These are phyloP conservation scores for Aspergillus intermedius DNA, from an alignment of 2,329 filamentous ascomycete species.

Conservation along the genomic window DNA sequence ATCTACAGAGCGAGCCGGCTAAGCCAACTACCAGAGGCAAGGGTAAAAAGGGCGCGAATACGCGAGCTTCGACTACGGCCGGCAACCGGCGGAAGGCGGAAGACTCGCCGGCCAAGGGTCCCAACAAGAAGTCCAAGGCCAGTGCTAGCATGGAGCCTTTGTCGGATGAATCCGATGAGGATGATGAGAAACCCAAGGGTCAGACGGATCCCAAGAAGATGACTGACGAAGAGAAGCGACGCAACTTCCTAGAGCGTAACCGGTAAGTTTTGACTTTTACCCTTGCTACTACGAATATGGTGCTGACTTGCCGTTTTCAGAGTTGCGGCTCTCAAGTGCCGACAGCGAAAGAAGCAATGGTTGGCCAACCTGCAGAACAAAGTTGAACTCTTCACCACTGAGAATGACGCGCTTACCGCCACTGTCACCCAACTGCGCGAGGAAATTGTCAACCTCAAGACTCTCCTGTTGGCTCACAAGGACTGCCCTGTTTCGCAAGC, in stretches of 20 bases:
- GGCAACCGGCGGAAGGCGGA: conserved; percentile 74
- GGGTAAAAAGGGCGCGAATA: conserved; percentile 58
- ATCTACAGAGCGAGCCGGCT: conserved; percentile 62
- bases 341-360: conserved; percentile 99
- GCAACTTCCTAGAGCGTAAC: conserved; percentile 95
- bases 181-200: conserved; percentile 46
- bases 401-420: conserved; percentile 79
- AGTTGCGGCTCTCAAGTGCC: conserved; percentile 91
- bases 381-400: conserved; percentile 83
- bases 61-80: conserved; percentile 40
- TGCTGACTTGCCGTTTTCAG: conserved; percentile 44
- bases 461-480: conserved; percentile 85
- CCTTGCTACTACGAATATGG: not conserved
- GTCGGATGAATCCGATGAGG: conserved; percentile 48
- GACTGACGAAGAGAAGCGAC: conserved; percentile 97
- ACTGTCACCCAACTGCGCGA: conserved; percentile 82
- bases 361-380: conserved; percentile 89
- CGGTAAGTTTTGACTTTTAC: conserved; percentile 54
- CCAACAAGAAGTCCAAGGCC: conserved; percentile 68
- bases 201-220: conserved; percentile 65
- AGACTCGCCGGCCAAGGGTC: conserved; percentile 60
- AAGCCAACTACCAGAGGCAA: conserved; percentile 61
- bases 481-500: conserved; percentile 90
- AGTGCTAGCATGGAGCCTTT: conserved; percentile 38
- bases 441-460: conserved; percentile 93